These are phyloP conservation scores for Geranium rotundifolium DNA, from an alignment of 345 rosid species.

Conservation along the genomic window DNA sequence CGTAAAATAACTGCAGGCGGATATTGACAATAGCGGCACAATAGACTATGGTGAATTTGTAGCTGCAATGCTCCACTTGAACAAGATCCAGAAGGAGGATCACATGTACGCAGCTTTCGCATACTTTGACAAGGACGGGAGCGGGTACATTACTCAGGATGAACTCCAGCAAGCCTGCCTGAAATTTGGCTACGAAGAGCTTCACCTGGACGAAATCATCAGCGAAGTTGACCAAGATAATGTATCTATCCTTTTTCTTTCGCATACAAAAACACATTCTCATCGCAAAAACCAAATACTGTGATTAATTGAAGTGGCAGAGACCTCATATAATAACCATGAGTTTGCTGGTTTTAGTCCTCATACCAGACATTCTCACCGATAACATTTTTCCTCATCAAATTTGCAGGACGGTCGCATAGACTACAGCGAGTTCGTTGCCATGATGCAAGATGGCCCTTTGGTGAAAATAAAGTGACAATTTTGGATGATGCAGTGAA, in stretches of 20 bases:
- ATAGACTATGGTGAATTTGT: constrained; percentile 86
- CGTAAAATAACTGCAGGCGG: constrained; percentile 43
- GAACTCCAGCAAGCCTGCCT: constrained; percentile 81
- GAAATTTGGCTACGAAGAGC: constrained; percentile 57
- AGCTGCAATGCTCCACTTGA: constrained; percentile 90
- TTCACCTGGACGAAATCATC: constrained; percentile 54
- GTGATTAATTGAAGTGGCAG: no score
- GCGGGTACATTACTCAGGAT: constrained; percentile 81
- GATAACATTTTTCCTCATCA: neutral
- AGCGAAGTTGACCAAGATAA: constrained; percentile 77
- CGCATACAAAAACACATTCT: no score
- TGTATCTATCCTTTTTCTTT: constrained; percentile 17
- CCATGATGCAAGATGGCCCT: constrained; percentile 70
- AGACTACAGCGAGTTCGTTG: constrained; percentile 79
- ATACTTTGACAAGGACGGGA: constrained; percentile 85
- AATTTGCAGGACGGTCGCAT: constrained; percentile 72
- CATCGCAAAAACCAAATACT: no score
- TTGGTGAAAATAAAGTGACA: constrained; percentile 17
- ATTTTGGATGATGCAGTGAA: no score
- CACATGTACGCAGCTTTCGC: constrained; percentile 74
- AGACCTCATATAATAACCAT: no score
- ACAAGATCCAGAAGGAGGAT: constrained; percentile 78
- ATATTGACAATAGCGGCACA: constrained; percentile 80
- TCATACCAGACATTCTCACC: no score
- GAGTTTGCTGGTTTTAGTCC: no score